A percentile compares a stretch with the other conserved stretches of the same genome.
phyloP scores from a whole-genome alignment of 2,329 filamentous ascomycete genomes.

The Aspergillus piperis region DNA sequence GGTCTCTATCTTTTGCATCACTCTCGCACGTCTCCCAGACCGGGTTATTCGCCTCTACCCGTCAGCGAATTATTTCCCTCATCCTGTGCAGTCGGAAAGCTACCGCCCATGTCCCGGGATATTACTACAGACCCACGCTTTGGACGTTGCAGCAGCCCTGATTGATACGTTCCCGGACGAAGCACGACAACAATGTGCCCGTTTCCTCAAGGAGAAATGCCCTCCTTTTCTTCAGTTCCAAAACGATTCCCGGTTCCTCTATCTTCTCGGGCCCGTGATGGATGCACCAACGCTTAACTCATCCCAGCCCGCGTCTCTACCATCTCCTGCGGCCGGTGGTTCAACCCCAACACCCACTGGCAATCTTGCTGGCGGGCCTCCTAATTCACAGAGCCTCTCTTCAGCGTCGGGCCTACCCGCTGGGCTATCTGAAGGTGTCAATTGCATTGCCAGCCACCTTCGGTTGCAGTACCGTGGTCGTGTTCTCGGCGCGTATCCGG shows the following conservation, averaged over 20 bases:
- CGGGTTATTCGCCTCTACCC: slow-evolving; percentile 34
- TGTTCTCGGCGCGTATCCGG: slow-evolving; percentile 36
- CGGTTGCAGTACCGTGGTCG: slow-evolving; percentile 42
- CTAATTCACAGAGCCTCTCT: slow-evolving; percentile 19
- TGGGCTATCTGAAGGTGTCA: slow-evolving; percentile 29
- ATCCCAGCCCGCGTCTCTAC: slow-evolving; percentile 29
- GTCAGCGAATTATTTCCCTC: slow-evolving; percentile 33
- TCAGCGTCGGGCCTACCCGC: slow-evolving; percentile 12
- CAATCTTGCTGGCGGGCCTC: slow-evolving; percentile 21
- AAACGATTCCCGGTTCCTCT: slow-evolving; percentile 43
- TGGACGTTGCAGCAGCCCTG: slow-evolving; percentile 49
- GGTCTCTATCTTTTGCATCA: slow-evolving; percentile 43
- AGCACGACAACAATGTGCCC: slow-evolving; percentile 43
- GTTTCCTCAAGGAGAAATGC: slow-evolving; percentile 46
- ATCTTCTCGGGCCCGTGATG: slow-evolving; percentile 43
- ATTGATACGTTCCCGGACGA: slow-evolving; percentile 49
- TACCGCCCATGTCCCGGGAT: slow-evolving; percentile 35
- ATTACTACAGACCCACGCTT: slow-evolving; percentile 42
- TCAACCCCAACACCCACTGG: slow-evolving; percentile 33
- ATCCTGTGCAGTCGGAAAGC: slow-evolving; percentile 22
- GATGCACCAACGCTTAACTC: slow-evolving; percentile 25
- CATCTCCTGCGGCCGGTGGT: slow-evolving; percentile 35
- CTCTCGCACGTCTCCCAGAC: slow-evolving; percentile 40
- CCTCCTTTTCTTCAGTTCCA: slow-evolving; percentile 41
- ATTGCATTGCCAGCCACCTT: slow-evolving; percentile 33